Evolutionary conservation across 164 flowering plant genomes (phyloP), one percentile per base, ranked within the genome.

Genomic region (Akebia trifoliata): DNA sequence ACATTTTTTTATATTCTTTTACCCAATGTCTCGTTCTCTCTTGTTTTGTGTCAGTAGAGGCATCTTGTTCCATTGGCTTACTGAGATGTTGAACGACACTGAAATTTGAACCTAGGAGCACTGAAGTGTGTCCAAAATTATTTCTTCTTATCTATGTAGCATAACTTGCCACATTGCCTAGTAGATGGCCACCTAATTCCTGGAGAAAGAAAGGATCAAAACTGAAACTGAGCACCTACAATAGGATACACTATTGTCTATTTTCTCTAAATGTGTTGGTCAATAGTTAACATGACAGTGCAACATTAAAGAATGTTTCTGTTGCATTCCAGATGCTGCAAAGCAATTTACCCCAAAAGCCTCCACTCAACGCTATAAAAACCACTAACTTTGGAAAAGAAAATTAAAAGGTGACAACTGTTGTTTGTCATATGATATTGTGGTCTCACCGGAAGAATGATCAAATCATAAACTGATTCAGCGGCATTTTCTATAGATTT

Each of bases 371-470:
- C 15, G 36, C 38, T 20, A 15, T 14, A n/a, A 29, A n/a, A n/a
- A n/a, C n/a, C n/a, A n/a, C n/a, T n/a, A 4, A 15, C 20, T 50
- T 50, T 4, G 3, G 35, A 25, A 31, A 50, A 50, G 36, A 50
- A 17, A 49, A 50, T 30, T 29, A 17, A 17, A 1, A n/a, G 31
- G 17, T n/a, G 28, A 14, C 18, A 48, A 14, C 32, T 6, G 3
- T 32, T 18, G 5, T 4, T 2, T 52, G 38, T 40, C 21, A 0
- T 26, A 18, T 0, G 3, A 8, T 14, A 29, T 31, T 7, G 18
- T 48, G 9, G 24, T 52, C 95, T 89, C 67, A 90, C 98, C 63
- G 97, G 97, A 68, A 93, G 84, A 77, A 93, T 79, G 50, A 93
- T 89, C 54, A 86, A 47, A 64, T 93, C 98, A 70, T 85, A 85